Evolutionary conservation across 1,284 basidiomycete species (phyloP).

Genomic region (Trichosporon sp.): DNA sequence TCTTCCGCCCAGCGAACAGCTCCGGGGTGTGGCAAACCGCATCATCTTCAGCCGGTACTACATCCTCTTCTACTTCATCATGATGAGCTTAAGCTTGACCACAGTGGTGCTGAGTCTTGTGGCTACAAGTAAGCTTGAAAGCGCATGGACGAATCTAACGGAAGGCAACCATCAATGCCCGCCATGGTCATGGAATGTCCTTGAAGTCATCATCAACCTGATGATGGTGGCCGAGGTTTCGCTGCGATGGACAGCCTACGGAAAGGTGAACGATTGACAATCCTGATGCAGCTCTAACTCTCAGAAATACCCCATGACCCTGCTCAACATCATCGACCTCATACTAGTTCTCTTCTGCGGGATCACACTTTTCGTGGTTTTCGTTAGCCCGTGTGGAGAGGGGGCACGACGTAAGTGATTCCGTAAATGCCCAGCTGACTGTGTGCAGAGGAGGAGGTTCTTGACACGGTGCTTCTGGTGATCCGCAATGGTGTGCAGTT

Average conservation of each 20-base stretch:
- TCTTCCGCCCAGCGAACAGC: slow-evolving; percentile 50
- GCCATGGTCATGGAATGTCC: slow-evolving; percentile 72
- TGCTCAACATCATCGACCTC: slow-evolving; percentile 84
- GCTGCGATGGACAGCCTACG: slow-evolving; percentile 85
- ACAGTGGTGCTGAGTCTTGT: slow-evolving; percentile 83
- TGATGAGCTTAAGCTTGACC: slow-evolving; percentile 85
- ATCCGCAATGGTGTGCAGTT: slow-evolving; percentile 90
- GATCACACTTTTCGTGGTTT: slow-evolving; percentile 79
- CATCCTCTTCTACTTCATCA: slow-evolving; percentile 75
- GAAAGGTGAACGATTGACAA: slow-evolving; percentile 63
- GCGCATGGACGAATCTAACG: not conserved
- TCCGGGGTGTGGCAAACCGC: slow-evolving; percentile 56
- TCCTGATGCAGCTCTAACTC: not conserved
- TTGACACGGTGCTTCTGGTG: slow-evolving; percentile 86
- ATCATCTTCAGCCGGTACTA: slow-evolving; percentile 56
- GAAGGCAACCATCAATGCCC: slow-evolving; percentile 52
- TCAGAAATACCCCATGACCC: slow-evolving; percentile 94
- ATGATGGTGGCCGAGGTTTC: slow-evolving; percentile 90
- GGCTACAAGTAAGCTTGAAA: slow-evolving; percentile 47
- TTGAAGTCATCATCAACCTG: slow-evolving; percentile 86
- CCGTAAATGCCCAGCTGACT: slow-evolving; percentile 51
- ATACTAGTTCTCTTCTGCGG: slow-evolving; percentile 82
- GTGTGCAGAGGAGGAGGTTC: slow-evolving; percentile 77
- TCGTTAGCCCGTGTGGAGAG: slow-evolving; percentile 61
- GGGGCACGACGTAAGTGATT: slow-evolving; percentile 47